Conservation (phyloP, 345 rosid species). For the Linum usitatissimum region DNA sequence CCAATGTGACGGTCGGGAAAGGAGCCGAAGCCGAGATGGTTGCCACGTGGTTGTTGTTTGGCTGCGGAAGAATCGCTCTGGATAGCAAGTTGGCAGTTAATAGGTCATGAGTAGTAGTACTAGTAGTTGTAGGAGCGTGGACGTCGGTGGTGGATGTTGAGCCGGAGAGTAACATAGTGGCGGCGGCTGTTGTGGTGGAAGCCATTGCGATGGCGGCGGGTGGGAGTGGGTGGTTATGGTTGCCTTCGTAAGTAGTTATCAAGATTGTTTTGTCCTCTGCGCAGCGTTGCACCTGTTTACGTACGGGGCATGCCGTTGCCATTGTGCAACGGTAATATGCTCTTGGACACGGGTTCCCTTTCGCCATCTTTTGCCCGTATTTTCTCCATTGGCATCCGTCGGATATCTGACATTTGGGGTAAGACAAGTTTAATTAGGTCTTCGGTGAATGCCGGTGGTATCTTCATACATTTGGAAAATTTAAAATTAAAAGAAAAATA, state of each 20-base stretch:
- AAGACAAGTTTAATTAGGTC: not conserved
- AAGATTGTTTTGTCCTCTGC: constrained; percentile 78
- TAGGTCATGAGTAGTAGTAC: constrained; percentile 13
- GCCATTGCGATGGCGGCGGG: constrained; percentile 96
- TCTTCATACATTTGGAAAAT: too few species aligned
- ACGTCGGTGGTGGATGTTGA: constrained; percentile 91
- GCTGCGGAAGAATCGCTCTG: constrained; percentile 69
- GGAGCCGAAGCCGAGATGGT: constrained; percentile 97
- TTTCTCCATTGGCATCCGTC: constrained; percentile 99
- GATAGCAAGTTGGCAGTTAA: constrained; percentile 79
- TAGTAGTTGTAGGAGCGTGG: not conserved
- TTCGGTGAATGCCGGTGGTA: not conserved
- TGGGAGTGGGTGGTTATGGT: constrained; percentile 86
- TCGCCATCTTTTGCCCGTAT: constrained; percentile 98
- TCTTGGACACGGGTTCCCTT: constrained; percentile 95
- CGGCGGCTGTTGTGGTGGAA: constrained; percentile 82
- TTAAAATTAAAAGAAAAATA: too few species aligned
- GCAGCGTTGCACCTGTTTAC: constrained; percentile 97
- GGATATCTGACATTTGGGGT: constrained; percentile 42
- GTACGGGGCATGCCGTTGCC: constrained; percentile 90
- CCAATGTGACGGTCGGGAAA: constrained; percentile 86
- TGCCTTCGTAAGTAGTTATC: constrained; percentile 91
- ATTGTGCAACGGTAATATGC: constrained; percentile 97
- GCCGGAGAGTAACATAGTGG: constrained; percentile 79
- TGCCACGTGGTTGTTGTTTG: constrained; percentile 40